Evolutionary conservation across 352 stramenopile species (phyloP).

Genomic region (Phytophthora macrochlamydospora): DNA sequence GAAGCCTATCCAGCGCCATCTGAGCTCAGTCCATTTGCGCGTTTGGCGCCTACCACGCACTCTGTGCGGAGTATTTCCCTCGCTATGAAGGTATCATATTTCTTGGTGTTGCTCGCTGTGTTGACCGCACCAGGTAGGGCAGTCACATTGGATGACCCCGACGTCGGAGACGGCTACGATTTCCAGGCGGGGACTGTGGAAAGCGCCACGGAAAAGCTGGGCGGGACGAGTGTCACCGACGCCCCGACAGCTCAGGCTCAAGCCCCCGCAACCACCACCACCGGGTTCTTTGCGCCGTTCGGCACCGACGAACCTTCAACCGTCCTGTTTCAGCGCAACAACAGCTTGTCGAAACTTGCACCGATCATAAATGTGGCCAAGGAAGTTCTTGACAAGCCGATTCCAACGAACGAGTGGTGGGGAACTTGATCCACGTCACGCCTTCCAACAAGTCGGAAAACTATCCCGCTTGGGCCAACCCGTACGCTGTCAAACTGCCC

Average conservation of each 20-base stretch:
- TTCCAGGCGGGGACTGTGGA: conserved; percentile 9
- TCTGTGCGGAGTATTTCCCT: conserved; percentile 5
- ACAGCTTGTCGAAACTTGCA: conserved; percentile 37
- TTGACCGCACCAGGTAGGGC: not conserved
- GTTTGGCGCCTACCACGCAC: conserved; percentile 16
- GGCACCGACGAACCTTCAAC: conserved; percentile 38
- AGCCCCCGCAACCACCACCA: not conserved
- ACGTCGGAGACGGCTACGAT: conserved; percentile 11
- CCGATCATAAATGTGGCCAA: conserved; percentile 53
- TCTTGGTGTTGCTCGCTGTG: not conserved
- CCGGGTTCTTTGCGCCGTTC: conserved; percentile 37
- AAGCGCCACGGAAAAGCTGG: conserved; percentile 11
- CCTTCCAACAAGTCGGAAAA: conserved; percentile 38
- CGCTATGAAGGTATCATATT: conserved; percentile 9
- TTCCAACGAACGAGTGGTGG: conserved; percentile 81
- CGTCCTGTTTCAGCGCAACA: conserved; percentile 46
- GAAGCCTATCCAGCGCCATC: not conserved
- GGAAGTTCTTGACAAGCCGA: conserved; percentile 40
- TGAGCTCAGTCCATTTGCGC: conserved; percentile 1
- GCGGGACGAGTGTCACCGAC: not conserved
- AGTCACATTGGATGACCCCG: conserved; percentile 8
- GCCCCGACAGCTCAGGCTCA: not conserved
- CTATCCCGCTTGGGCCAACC: conserved; percentile 57
- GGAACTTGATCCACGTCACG: conserved; percentile 55
- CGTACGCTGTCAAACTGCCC: conserved; percentile 55